Base-by-base conservation (phyloP, 2,329 filamentous ascomycete species). In the Apiospora pterosperma region DNA sequence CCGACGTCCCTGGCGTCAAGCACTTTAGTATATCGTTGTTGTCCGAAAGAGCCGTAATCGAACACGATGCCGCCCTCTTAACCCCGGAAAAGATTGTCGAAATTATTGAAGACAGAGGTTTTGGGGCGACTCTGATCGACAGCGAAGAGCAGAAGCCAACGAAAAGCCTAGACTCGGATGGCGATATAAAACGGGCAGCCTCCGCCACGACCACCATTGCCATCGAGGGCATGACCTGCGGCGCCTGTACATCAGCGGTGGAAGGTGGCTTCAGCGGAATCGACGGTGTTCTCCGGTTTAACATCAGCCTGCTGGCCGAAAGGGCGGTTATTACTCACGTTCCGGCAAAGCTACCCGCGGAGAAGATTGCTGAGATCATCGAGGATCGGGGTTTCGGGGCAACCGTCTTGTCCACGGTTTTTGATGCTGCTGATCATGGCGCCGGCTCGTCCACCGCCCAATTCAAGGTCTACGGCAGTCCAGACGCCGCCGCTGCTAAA, bases 161-260 rank as follows among this genome's bases (percentile, higher is more conserved):
- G 66, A 75, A 67, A 36, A 80, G 77, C 62, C 65, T 75, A 8
- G 72, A 70, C 31, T 68, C 69, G 5, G 67, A 72, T 3, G 64
- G 65, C 5, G 68, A 71, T n/a, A 71, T 70, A 63, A 71, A 75
- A 66, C 75, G 75, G 64, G 77, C 81, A 67, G 78, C 80, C 61
- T 72, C 86, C 4, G 83, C 90, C 64, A 92, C 88, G 0, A 97
- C 94, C 0, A 98, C 94, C 0, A 85, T 99, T 21, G 89, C 92
- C 5, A 92, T 99, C 63, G 92, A 96, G 70, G 96, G 96, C 61
- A 99, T 99, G 96, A 99, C 96, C 1, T 98, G 96, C 75, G 95
- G 95, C 25, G 93, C 96, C 48, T 99, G 96, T 78, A 98, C 96
- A 0, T 95, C 95, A 1, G 93, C 95, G 6, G 89, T 98, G 1